These are phyloP conservation scores for Mycena albidolilacea DNA, from an alignment of 768 basidiomycete species.

Conservation along the genomic window DNA sequence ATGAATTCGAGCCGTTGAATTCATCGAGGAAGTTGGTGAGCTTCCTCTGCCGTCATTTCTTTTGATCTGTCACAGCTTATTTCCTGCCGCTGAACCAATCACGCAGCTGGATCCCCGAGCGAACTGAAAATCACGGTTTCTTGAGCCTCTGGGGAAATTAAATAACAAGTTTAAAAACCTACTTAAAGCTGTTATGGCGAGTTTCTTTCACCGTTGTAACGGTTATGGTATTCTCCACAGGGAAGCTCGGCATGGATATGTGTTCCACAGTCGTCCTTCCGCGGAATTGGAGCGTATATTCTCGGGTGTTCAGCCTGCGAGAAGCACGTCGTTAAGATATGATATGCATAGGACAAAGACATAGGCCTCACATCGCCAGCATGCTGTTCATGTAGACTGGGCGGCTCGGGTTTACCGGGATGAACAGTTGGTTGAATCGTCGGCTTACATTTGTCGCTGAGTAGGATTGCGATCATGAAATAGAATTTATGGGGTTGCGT, in stretches of 20 bases:
- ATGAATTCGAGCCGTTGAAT: too few species aligned
- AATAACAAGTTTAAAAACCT: too few species aligned
- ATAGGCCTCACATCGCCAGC: constrained; percentile 1
- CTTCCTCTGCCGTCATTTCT: too few species aligned
- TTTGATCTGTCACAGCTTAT: too few species aligned
- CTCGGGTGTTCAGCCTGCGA: constrained; percentile 18
- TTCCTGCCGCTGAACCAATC: too few species aligned
- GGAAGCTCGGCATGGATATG: background rate
- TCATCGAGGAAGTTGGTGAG: too few species aligned
- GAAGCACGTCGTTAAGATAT: background rate
- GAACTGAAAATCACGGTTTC: too few species aligned
- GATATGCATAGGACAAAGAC: background rate
- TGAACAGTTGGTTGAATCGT: background rate
- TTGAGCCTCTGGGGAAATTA: too few species aligned
- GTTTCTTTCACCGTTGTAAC: too few species aligned
- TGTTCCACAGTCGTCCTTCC: background rate
- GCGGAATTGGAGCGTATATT: background rate
- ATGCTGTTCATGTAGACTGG: constrained; percentile 20
- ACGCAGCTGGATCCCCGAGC: too few species aligned
- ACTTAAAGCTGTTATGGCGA: too few species aligned
- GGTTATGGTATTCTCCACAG: too few species aligned
- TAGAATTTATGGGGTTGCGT: constrained; percentile 15
- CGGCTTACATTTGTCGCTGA: constrained; percentile 20
- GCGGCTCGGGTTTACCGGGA: background rate
- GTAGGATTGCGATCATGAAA: constrained; percentile 16